Base-by-base conservation (phyloP, 1,284 basidiomycete genomes). In the Xerocomus minutiporus region DNA sequence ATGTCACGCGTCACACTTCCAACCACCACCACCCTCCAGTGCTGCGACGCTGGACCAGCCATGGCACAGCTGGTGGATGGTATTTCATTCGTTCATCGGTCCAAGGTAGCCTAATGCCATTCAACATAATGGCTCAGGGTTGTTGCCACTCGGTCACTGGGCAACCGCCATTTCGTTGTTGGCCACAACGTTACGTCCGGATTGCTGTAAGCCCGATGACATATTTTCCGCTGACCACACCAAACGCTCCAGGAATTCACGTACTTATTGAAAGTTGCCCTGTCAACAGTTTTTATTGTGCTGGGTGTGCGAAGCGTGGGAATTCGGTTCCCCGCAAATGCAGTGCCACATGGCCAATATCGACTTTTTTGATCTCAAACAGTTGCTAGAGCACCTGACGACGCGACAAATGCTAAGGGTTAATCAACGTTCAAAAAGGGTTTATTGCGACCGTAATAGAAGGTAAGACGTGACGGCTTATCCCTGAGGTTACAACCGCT, bases 1-100 rank as follows among this genome's bases (percentile, higher is more conserved):
- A 20, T 20, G 20, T 20, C 20, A 20, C 48, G n/a, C 43, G 63
- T 62, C 54, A 65, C 63, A 20, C 20, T 20, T 20, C 20, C 20
- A 20, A 20, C 20, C 20, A 20, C 20, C 20, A 20, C 20, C 20
- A 20, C 20, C 20, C 20, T 20, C 20, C 20, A 20, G 20, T 20
- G 20, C 20, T 20, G 20, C 20, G 20, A 26, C 26, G 26, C 26
- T 26, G 26, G 26, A 26, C 20, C 20, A 20, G 20, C 20, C 20
- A 20, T 20, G 20, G 20, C 20, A 20, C 20, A 20, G 20, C 20
- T 20, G 20, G 20, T 20, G 20, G 20, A 20, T 20, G 20, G 20
- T 20, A 20, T 20, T 20, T 20, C 20, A 20, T 20, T 20, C 20
- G 20, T 20, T 20, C 20, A 20, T 20, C 20, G 20, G 20, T 20